Base-by-base conservation (phyloP, 2,329 filamentous ascomycete genomes). In the Zalaria obscura region DNA sequence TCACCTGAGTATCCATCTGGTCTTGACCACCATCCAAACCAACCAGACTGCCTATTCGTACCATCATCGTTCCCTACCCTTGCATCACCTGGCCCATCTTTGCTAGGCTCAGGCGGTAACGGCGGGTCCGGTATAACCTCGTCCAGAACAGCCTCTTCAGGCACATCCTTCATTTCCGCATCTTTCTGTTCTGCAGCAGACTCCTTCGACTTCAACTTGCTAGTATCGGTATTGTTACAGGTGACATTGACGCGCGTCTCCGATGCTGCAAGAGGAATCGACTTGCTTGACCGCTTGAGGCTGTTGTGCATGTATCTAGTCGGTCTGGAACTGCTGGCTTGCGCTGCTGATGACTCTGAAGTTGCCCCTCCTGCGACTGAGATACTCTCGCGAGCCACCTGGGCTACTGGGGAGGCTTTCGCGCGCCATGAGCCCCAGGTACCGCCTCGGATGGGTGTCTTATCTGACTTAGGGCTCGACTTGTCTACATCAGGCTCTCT, bases 21-120 rank as follows among this genome's bases (percentile, higher is more conserved):
- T 27, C 65, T 52, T 9, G 67, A 69, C 67, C 67, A 70, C 67
- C 67, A 70, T 25, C 64, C 63, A 33, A 62, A 61, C 66, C 66
- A 69, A 8, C 50, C 43, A 1, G 49, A 47, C 34, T 53, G 47
- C 32, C 49, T 51, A 32, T 47, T 47, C 37, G 44, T 38, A 32
- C 18, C 42, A 43, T 36, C 38, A 40, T 47, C 26, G 49, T 43
- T 32, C 37, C 35, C 5, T 50, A 49, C 38, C 53, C 48, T 18
- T 32, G 40, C 38, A 36, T 41, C 11, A 18, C 18, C 18, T 2
- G 18, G 18, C 2, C 18, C 18, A 5, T 50, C 48, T 36, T 52
- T 49, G 6, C 43, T 46, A 2, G 64, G 63, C 43, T 65, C 59
- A 10, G 66, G 66, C 8, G 66, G 66, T 33, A 68, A 46, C 5